phyloP scores from a whole-genome alignment of 306 rosid species.

The Vachellia collinsii region DNA sequence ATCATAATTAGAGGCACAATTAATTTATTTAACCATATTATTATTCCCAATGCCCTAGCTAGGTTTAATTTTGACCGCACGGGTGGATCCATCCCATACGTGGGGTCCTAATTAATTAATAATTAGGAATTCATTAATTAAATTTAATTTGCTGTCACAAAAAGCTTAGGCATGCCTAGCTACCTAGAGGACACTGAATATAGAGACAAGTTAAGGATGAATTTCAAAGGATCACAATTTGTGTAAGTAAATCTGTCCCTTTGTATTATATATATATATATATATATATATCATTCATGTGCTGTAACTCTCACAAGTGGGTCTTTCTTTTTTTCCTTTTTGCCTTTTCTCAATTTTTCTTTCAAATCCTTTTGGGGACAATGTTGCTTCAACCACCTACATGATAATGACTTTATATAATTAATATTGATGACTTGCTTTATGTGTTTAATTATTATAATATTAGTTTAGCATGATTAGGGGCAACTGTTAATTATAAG shows the following conservation, averaged over 20 bases:
- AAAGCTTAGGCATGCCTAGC: conserved; percentile 41
- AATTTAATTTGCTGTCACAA: conserved; percentile 33
- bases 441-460: background rate
- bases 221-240: conserved; percentile 27
- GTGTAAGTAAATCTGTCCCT: conserved; percentile 7
- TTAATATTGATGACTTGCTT: background rate
- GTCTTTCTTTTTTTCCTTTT: background rate
- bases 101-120: conserved; percentile 38
- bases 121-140: background rate
- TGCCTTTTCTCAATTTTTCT: background rate
- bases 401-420: conserved; percentile 32
- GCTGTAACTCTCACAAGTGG: conserved; percentile 1
- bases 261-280: background rate
- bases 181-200: conserved; percentile 38
- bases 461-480: conserved; percentile 3
- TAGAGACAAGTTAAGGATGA: conserved; percentile 41
- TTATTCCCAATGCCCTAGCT: conserved; percentile 35
- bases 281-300: background rate
- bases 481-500: background rate
- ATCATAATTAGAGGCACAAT: conserved; percentile 32
- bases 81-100: conserved; percentile 43
- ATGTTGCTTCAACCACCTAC: conserved; percentile 38
- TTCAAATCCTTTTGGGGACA: conserved; percentile 32
- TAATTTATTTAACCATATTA: background rate
- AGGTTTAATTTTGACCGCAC: conserved; percentile 62